Conservation (phyloP, 1,284 basidiomycete species). For the Ceratobasidium sp. region DNA sequence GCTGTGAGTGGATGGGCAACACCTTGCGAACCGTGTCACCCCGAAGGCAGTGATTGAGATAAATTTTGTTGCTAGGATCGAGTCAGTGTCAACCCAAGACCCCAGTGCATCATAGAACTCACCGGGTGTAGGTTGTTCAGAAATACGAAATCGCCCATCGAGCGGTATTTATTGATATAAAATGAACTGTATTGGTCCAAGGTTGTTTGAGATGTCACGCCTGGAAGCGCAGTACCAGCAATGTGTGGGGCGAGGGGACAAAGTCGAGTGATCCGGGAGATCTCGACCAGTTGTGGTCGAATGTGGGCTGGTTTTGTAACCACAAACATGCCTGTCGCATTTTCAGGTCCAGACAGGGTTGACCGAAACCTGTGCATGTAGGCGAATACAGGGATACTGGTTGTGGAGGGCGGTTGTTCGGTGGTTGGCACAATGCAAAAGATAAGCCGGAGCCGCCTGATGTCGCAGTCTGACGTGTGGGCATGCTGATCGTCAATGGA, state of each 20-base stretch:
- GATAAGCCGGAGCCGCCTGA: not conserved
- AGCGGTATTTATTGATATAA: constrained; percentile 16
- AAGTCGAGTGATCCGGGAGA: not conserved
- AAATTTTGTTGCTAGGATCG: no score
- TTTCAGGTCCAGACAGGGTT: not conserved
- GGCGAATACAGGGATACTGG: not conserved
- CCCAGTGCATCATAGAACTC: not conserved
- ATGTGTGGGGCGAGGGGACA: constrained; percentile 14
- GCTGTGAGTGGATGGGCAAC: no score
- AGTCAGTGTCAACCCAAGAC: no score
- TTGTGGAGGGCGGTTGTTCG: not conserved
- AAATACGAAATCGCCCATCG: not conserved
- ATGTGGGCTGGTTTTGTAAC: constrained; percentile 4
- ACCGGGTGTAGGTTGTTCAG: not conserved
- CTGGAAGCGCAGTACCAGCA: not conserved
- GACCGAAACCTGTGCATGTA: not conserved
- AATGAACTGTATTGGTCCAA: constrained; percentile 5
- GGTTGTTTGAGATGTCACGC: not conserved
- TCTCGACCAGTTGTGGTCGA: not conserved
- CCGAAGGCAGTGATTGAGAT: no score
- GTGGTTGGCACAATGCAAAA: not conserved
- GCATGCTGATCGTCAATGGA: not conserved
- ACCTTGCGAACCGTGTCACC: no score
- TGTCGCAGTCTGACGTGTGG: not conserved
- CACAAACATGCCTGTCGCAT: constrained; percentile 6